phyloP scores from a whole-genome alignment of 2,329 filamentous ascomycete species.

The Hypocreales sp. region DNA sequence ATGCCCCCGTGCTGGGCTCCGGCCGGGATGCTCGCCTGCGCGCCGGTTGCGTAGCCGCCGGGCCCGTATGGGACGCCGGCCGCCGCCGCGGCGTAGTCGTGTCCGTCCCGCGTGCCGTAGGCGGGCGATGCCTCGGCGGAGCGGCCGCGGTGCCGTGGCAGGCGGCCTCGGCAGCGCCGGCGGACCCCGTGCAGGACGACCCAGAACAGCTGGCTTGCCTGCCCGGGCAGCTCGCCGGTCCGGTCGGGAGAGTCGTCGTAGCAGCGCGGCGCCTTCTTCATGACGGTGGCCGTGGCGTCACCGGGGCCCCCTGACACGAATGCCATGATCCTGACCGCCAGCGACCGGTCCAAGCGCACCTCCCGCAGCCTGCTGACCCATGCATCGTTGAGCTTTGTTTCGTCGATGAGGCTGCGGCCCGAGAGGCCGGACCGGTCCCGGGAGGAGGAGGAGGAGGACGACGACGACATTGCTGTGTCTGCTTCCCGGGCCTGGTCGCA shows the following conservation, averaged over 20 bases:
- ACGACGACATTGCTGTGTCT: no score
- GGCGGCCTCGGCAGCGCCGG: no score
- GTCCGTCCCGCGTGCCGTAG: background rate
- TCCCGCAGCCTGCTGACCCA: background rate
- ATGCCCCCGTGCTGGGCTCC: background rate
- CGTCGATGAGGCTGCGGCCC: no score
- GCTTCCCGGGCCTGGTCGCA: no score
- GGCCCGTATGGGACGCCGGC: background rate
- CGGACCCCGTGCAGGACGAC: background rate
- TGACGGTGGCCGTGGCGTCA: no score
- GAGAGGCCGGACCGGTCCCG: no score
- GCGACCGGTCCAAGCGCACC: background rate
- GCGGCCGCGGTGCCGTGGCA: no score
- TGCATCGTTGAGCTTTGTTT: background rate
- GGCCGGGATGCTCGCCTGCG: background rate
- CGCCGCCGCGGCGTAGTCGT: background rate
- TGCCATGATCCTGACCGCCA: conserved; percentile 1
- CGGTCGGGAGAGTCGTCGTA: no score
- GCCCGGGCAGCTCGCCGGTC: no score
- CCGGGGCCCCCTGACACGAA: background rate
- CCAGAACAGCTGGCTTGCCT: conserved; percentile 1
- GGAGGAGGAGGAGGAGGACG: background rate
- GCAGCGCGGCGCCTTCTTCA: no score
- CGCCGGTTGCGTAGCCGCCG: background rate
- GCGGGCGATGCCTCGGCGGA: background rate